Evolutionary conservation across 2,329 filamentous ascomycete genomes (phyloP), one percentile per base, ranked within the genome.

Genomic region (Aspergillus piperis): DNA sequence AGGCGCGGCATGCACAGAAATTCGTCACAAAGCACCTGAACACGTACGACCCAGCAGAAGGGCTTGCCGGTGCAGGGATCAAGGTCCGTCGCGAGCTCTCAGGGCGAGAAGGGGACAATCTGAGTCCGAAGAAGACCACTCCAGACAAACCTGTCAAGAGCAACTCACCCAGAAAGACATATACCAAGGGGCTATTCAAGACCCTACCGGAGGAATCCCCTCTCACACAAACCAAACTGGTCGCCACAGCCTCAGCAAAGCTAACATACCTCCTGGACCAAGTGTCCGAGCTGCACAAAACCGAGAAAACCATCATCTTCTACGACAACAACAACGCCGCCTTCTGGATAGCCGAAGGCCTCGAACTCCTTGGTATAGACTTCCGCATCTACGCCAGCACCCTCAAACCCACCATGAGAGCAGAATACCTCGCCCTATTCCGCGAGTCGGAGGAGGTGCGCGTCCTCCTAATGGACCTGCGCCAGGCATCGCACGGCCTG

Each of bases 301-400:
- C 83, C 0, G 92, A 96, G 69, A 96, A 97, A 75, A 95, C 96
- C 3, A 86, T 97, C 55, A 84, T 97, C 8, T 98, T 98, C 74
- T 97, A 96, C 73, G 92, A 96, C 62, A 89, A 90, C 32, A 90
- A 95, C 62, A 94, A 96, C 67, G 84, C 90, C 2, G 93, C 92
- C 1, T 96, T 86, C 74, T 96, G 96, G 77, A 84, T 97, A 41
- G 90, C 91, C 0, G 88, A 92, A 70, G 87, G 89, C 30, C 82
- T 98, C 0, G 93, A 97, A 66, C 82, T 94, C 32, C 75, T 89
- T 1, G 82, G 85, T 8, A 76, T 88, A 51, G 82, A 85, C 36
- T 86, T 87, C 64, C 82, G 87, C 19, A 87, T 88, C 53, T 83
- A 83, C 68, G 77, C 80, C 8, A 77, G 72, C 25, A 77, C 77